Conservation (phyloP, 768 basidiomycete genomes). For the Suillus bovinus region DNA sequence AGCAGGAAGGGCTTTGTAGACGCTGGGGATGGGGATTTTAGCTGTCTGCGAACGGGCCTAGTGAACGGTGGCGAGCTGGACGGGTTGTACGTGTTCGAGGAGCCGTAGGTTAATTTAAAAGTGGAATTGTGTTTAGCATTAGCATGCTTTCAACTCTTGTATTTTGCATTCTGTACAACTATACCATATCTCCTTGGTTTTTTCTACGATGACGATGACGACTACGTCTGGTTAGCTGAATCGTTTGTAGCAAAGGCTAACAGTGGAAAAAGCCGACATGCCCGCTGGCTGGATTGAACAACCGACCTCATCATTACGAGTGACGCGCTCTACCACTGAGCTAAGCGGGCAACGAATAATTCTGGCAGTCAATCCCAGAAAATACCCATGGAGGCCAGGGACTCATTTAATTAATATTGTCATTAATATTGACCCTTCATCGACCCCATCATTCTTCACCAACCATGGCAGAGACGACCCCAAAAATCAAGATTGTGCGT, state of each 20-base stretch:
- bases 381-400: not conserved
- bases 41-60: slow-evolving; percentile 26
- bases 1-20: slow-evolving; percentile 12
- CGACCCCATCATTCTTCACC: not conserved
- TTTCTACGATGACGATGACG: not conserved
- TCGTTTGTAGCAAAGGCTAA: not conserved
- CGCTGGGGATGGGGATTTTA: slow-evolving; percentile 14
- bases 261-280: too few species aligned
- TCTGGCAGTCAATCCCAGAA: not conserved
- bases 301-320: slow-evolving; percentile 44
- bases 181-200: slow-evolving; percentile 8
- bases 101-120: slow-evolving; percentile 6
- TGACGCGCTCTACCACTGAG: slow-evolving; percentile 37
- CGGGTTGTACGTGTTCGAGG: slow-evolving; percentile 33
- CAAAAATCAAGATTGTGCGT: slow-evolving; percentile 35
- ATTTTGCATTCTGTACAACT: slow-evolving; percentile 12
- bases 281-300: slow-evolving; percentile 48
- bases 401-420: not conserved
- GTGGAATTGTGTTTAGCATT: slow-evolving; percentile 8
- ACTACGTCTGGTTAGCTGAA: not conserved
- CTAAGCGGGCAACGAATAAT: slow-evolving; percentile 19
- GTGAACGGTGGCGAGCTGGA: slow-evolving; percentile 33
- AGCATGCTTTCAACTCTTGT: slow-evolving; percentile 7
- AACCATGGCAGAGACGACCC: slow-evolving; percentile 30
- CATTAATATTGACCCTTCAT: not conserved